Conservation (phyloP, 257 asterid genomes). For the Scutellaria galericulata region DNA sequence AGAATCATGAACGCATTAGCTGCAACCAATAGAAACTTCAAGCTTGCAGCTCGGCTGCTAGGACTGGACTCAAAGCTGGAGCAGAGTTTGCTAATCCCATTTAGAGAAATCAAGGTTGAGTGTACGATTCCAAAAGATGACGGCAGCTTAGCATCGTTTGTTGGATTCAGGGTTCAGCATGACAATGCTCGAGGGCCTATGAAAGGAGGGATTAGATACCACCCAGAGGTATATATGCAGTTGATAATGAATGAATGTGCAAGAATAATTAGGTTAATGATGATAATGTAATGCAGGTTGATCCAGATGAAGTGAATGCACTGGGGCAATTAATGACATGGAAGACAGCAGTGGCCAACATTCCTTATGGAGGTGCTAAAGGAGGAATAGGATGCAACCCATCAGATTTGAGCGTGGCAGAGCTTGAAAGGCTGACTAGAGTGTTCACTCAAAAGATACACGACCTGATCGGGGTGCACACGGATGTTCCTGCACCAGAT, state of each 20-base stretch:
- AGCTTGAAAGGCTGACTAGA: conserved; percentile 85
- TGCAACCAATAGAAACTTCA: conserved; percentile 94
- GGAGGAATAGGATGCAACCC: conserved; percentile 96
- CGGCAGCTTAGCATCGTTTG: conserved; percentile 81
- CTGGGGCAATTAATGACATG: conserved; percentile 95
- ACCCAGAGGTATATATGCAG: conserved; percentile 65
- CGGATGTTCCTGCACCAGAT: conserved; percentile 96
- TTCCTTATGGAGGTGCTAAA: conserved; percentile 97
- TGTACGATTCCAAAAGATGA: conserved; percentile 96
- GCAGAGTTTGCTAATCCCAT: conserved; percentile 85
- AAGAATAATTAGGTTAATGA: not conserved
- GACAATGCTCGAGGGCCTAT: conserved; percentile 97
- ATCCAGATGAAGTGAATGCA: conserved; percentile 94
- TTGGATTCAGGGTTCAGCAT: conserved; percentile 91
- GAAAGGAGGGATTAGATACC: conserved; percentile 99
- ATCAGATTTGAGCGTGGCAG: conserved; percentile 66
- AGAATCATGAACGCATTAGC: conserved; percentile 85
- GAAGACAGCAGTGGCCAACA: conserved; percentile 97
- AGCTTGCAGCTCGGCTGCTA: conserved; percentile 78
- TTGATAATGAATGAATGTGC: not conserved
- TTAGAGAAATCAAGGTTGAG: conserved; percentile 97
- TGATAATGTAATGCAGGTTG: conserved; percentile 55
- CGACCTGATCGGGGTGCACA: conserved; percentile 84
- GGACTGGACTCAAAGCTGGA: conserved; percentile 92
- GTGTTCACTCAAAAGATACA: conserved; percentile 94